A percentile compares a stretch with the other conserved stretches of the same genome.
phyloP scores from a whole-genome alignment of 1,139 yeast species.

The Debaryomyces udenii region DNA sequence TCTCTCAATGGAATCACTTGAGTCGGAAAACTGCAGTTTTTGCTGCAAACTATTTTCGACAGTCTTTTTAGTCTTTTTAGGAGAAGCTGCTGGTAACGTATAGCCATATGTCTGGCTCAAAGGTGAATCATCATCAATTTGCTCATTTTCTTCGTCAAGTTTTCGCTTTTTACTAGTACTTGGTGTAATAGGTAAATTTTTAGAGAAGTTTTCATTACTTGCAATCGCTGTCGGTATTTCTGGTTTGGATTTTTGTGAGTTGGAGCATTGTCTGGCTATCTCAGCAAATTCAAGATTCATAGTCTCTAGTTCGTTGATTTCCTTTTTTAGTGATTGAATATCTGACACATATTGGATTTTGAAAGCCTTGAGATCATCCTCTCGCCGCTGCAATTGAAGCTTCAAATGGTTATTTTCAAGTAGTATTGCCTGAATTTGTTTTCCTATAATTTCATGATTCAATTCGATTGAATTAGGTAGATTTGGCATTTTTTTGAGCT shows the following conservation, averaged over 20 bases:
- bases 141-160: constrained; percentile 1
- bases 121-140: constrained; percentile 2
- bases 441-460: constrained; percentile 6
- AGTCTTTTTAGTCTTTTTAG: not conserved
- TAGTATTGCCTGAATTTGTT: constrained; percentile 6
- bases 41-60: too few species aligned
- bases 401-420: constrained; percentile 9
- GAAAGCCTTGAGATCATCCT: constrained; percentile 11
- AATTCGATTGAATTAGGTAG: constrained; percentile 2
- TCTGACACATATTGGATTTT: constrained; percentile 11
- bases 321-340: constrained; percentile 7
- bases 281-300: constrained; percentile 7
- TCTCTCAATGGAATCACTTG: constrained; percentile 4
- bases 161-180: constrained; percentile 13
- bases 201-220: too few species aligned
- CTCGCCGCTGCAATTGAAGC: constrained; percentile 1
- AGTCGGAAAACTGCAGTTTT: constrained; percentile 14
- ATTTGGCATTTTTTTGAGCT: not conserved
- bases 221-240: not conserved
- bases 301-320: constrained; percentile 8
- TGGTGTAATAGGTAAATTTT: constrained; percentile 5
- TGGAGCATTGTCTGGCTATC: constrained; percentile 9
- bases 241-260: constrained; percentile 1
- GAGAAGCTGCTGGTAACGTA: not conserved
- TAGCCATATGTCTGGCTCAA: constrained; percentile 1